Evolutionary conservation across 768 basidiomycete species (phyloP).

Genomic region (Hebeloma cylindrosporum): DNA sequence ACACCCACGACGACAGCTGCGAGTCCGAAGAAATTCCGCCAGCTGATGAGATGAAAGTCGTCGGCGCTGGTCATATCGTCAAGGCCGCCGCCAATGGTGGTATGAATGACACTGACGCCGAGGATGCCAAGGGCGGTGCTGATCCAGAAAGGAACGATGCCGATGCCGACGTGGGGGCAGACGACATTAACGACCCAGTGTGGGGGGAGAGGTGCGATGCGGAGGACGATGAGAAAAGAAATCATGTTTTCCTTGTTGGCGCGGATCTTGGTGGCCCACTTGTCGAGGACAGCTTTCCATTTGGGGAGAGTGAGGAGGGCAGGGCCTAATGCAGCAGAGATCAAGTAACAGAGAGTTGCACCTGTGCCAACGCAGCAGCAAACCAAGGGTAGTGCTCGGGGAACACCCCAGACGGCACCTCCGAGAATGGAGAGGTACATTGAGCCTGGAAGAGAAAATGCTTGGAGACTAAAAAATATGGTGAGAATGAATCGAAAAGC

Average conservation of each 20-base stretch:
- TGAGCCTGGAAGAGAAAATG: slow-evolving; percentile 93
- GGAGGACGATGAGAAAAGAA: slow-evolving; percentile 91
- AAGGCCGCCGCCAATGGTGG: slow-evolving; percentile 88
- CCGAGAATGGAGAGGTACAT: slow-evolving; percentile 98
- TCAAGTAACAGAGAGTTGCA: slow-evolving; percentile 88
- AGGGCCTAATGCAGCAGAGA: slow-evolving; percentile 90
- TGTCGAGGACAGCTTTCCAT: slow-evolving; percentile 81
- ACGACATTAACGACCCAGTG: slow-evolving; percentile 96
- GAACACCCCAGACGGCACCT: slow-evolving; percentile 92
- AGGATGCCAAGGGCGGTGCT: slow-evolving; percentile 89
- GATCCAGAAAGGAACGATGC: slow-evolving; percentile 82
- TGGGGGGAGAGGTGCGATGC: slow-evolving; percentile 92
- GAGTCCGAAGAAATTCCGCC: slow-evolving; percentile 85
- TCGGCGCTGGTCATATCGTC: slow-evolving; percentile 94
- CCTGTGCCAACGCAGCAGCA: slow-evolving; percentile 92
- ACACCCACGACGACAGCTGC: slow-evolving; percentile 86
- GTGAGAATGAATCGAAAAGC: slow-evolving; percentile 1
- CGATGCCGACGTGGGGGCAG: slow-evolving; percentile 90
- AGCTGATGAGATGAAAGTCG: slow-evolving; percentile 92
- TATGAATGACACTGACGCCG: slow-evolving; percentile 91
- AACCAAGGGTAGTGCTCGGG: slow-evolving; percentile 82
- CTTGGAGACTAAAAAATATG: slow-evolving; percentile 72
- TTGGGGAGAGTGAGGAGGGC: slow-evolving; percentile 85
- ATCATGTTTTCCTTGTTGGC: slow-evolving; percentile 82
- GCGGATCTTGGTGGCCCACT: slow-evolving; percentile 76